A percentile compares a stretch with the other conserved stretches of the same genome.
phyloP scores from a whole-genome alignment of 2,329 filamentous ascomycete species.

The Claviceps spartinae region DNA sequence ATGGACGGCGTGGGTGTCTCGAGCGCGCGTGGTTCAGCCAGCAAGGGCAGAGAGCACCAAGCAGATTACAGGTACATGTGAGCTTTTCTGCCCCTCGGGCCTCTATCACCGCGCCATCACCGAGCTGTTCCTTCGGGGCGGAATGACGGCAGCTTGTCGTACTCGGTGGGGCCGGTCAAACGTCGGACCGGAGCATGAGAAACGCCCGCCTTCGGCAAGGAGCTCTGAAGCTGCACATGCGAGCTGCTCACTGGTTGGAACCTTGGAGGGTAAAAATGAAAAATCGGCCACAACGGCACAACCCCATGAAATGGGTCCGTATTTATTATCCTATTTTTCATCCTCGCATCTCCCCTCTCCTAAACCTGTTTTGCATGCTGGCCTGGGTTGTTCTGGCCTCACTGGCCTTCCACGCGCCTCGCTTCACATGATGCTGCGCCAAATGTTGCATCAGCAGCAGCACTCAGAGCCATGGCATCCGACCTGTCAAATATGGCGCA shows the following conservation, averaged over 20 bases:
- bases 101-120: neutral
- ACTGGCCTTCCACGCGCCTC: slow-evolving; percentile 11
- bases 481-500: slow-evolving; percentile 24
- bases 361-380: neutral
- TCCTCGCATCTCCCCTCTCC: slow-evolving; percentile 6
- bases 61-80: neutral
- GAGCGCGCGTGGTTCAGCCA: neutral
- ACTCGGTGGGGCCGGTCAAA: neutral
- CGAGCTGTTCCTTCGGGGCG: neutral
- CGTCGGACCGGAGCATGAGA: neutral
- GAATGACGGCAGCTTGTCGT: neutral
- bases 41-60: neutral
- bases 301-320: slow-evolving; percentile 4
- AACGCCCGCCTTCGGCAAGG: neutral
- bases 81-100: slow-evolving; percentile 5
- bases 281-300: slow-evolving; percentile 2
- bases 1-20: neutral
- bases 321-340: slow-evolving; percentile 2
- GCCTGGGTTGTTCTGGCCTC: slow-evolving; percentile 2
- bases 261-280: neutral
- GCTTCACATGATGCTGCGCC: slow-evolving; percentile 24
- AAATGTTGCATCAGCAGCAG: slow-evolving; percentile 15
- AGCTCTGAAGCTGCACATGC: neutral
- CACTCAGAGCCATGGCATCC: slow-evolving; percentile 26
- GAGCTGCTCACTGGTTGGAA: neutral